A percentile compares a stretch with the other conserved stretches of the same genome.
Conservation (phyloP, 495 filamentous ascomycete species). For the Aspergillus avenaceus region DNA sequence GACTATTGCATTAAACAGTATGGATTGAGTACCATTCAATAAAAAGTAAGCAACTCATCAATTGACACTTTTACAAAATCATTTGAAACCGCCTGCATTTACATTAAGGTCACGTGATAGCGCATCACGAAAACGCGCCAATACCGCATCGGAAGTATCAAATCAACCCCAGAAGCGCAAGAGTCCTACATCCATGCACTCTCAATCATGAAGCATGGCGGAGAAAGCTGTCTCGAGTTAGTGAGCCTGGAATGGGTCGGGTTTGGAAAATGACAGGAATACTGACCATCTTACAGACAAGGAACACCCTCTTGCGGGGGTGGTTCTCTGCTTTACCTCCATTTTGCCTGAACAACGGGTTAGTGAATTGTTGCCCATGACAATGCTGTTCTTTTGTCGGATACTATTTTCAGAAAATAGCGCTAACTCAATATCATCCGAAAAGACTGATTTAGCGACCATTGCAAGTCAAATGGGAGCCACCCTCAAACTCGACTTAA, state of each 20-base stretch:
- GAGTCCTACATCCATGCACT: background rate
- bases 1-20: no score
- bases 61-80: no score
- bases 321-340: slow-evolving; percentile 88
- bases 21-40: no score
- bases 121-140: slow-evolving; percentile 16
- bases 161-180: slow-evolving; percentile 2
- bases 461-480: slow-evolving; percentile 82
- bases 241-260: slow-evolving; percentile 3
- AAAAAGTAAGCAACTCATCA: no score
- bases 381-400: slow-evolving; percentile 5
- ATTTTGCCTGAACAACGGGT: slow-evolving; percentile 79
- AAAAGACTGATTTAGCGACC: slow-evolving; percentile 62
- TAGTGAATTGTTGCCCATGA: slow-evolving; percentile 18
- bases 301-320: slow-evolving; percentile 67
- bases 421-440: background rate
- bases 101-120: slow-evolving; percentile 16
- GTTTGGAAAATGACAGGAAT: background rate
- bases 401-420: no score
- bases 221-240: slow-evolving; percentile 33
- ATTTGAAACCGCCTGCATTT: no score
- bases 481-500: slow-evolving; percentile 81
- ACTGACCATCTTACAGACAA: slow-evolving; percentile 32
- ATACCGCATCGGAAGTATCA: slow-evolving; percentile 4
- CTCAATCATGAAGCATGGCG: slow-evolving; percentile 44